Base-by-base conservation (phyloP, 2,329 filamentous ascomycete genomes). In the Pestalotiopsis sp. region DNA sequence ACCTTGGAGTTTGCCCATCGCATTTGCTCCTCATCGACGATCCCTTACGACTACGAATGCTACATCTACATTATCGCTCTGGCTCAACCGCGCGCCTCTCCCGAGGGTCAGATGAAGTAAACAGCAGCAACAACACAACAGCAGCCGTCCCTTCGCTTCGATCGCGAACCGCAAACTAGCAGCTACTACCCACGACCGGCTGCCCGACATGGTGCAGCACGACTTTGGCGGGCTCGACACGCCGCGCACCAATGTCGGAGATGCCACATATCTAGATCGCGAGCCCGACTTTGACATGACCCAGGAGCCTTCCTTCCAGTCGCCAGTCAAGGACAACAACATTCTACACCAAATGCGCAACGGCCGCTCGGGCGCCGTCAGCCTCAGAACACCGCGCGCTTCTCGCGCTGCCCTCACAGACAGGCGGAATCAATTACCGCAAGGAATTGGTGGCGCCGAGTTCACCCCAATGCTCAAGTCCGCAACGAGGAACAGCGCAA, bases 401-500 rank as follows among this genome's bases (percentile, higher is more conserved):
- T 81, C 74, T 59, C 90, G 93, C 72, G 89, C 90, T 20, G 90
- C 92, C 23, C 86, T 97, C 57, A 87, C 88, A 70, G 89, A 93
- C 79, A 87, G 90, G 73, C 89, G 89, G 75, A 96, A 94, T 75
- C 52, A 67, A 31, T 84, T 94, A 25, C 92, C 91, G 25, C 84
- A 86, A 49, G 87, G 87, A 71, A 82, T 91, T 57, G 88, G 85
- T 59, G 89, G 88, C 67, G 91, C 90, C 74, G 97, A 99, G 76
- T 99, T 99, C 79, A 99, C 96, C 0, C 96, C 97, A 0, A 84
- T 99, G 73, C 89, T 99, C 78, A 97, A 97, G 80, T 94, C 84
- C 27, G 90, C 87, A n/a, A 91, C 88, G 77, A 86, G 83, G 85
- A 95, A 85, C 84, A 94, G 84, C 87, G 92, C 84, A 83, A 91